phyloP scores from a whole-genome alignment of 805 yeast genomes.

The Saturnispora dispora region DNA sequence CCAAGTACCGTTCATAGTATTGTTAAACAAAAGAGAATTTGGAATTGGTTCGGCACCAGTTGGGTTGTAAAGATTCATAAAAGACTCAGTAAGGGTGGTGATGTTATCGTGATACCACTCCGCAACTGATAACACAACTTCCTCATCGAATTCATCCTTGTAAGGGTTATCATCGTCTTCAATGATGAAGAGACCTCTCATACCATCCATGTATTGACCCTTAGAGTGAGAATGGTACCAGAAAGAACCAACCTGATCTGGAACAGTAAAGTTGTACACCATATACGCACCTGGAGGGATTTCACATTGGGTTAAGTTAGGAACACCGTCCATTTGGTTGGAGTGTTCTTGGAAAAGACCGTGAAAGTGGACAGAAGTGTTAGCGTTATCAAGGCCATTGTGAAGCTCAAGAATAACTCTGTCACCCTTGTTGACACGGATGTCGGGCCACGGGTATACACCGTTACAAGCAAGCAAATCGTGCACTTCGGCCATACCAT shows the following conservation, averaged over 20 bases:
- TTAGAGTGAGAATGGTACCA: constrained; percentile 96
- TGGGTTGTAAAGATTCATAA: constrained; percentile 74
- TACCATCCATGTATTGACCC: constrained; percentile 92
- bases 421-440: constrained; percentile 74
- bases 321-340: constrained; percentile 84
- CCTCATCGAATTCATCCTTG: constrained; percentile 76
- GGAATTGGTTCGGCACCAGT: constrained; percentile 99
- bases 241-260: constrained; percentile 76
- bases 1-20: constrained; percentile 71
- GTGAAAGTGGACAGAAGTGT: constrained; percentile 86
- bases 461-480: constrained; percentile 42
- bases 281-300: constrained; percentile 65
- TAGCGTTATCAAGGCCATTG: constrained; percentile 61
- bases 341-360: constrained; percentile 80
- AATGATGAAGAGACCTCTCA: constrained; percentile 71
- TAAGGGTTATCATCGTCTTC: constrained; percentile 43
- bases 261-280: constrained; percentile 82
- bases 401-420: constrained; percentile 60
- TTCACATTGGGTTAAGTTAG: constrained; percentile 83
- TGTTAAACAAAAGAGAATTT: constrained; percentile 67
- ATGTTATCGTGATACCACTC: constrained; percentile 84
- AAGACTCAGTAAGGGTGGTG: constrained; percentile 40
- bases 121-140: constrained; percentile 52
- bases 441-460: constrained; percentile 78
- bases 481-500: constrained; percentile 35